These are phyloP conservation scores for Ophiostoma perfectum DNA, from an alignment of 2,329 filamentous ascomycete genomes.

Conservation along the genomic window DNA sequence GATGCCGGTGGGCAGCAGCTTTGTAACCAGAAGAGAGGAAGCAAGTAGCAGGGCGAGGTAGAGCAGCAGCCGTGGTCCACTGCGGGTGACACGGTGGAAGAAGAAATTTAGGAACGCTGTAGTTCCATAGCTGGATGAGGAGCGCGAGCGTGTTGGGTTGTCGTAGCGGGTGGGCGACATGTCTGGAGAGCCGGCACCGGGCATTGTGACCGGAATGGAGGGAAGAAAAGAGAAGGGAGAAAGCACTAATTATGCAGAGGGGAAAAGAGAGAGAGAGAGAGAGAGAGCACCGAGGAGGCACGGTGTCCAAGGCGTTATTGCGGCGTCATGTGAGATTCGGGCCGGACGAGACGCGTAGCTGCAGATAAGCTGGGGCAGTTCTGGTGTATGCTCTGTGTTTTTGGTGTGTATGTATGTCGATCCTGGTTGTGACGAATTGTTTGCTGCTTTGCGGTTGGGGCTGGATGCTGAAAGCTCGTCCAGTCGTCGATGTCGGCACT, in stretches of 20 bases:
- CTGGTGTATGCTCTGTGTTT: not conserved
- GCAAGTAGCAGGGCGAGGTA: constrained; percentile 29
- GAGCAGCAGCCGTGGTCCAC: constrained; percentile 30
- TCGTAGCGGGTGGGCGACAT: constrained; percentile 10
- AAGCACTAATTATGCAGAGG: not conserved
- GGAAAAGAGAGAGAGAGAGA: not conserved
- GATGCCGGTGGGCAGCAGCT: constrained; percentile 26
- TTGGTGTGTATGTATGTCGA: not conserved
- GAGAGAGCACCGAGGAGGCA: not conserved
- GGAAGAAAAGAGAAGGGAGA: no score
- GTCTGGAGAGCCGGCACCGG: constrained; percentile 1
- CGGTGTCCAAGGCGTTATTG: constrained; percentile 6
- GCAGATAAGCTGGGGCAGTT: not conserved
- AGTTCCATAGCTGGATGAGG: constrained; percentile 5
- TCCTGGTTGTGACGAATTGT: not conserved
- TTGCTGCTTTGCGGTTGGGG: no score
- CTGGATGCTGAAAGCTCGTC: no score
- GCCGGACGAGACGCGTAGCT: not conserved
- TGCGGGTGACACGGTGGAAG: constrained; percentile 30
- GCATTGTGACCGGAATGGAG: not conserved
- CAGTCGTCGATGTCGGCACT: no score
- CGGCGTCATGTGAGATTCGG: not conserved
- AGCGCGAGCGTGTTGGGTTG: constrained; percentile 3
- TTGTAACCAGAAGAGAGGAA: constrained; percentile 27
- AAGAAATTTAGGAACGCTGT: constrained; percentile 30